These are phyloP conservation scores for Aphanocladium album DNA, from an alignment of 2,329 filamentous ascomycete genomes.

Conservation along the genomic window DNA sequence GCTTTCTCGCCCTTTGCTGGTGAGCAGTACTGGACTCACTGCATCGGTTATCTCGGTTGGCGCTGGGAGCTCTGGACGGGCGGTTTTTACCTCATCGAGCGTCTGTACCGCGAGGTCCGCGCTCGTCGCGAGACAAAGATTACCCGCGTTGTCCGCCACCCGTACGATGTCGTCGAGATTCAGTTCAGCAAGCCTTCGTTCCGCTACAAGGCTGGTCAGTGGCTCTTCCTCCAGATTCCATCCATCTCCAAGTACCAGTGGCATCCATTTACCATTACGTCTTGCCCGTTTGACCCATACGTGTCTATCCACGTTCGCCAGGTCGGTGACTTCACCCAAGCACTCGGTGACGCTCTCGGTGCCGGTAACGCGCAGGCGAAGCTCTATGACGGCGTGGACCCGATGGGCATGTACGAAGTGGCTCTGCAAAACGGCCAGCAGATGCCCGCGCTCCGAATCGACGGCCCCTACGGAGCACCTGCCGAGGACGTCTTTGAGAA, in stretches of 20 bases:
- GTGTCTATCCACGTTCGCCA: conserved; percentile 92
- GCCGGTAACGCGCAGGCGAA: conserved; percentile 82
- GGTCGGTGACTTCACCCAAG: conserved; percentile 90
- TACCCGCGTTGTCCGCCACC: conserved; percentile 89
- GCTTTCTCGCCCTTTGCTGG: conserved; percentile 82
- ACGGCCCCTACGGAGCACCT: conserved; percentile 93
- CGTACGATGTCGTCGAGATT: conserved; percentile 95
- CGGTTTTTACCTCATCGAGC: conserved; percentile 78
- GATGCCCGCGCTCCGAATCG: conserved; percentile 86
- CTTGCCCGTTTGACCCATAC: conserved; percentile 92
- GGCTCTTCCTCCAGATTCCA: conserved; percentile 93
- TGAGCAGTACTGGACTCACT: conserved; percentile 80
- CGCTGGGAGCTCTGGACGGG: conserved; percentile 90
- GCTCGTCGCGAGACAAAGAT: conserved; percentile 81
- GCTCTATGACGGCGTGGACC: conserved; percentile 85
- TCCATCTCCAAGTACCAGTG: conserved; percentile 85
- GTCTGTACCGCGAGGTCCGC: conserved; percentile 86
- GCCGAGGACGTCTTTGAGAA: conserved; percentile 97
- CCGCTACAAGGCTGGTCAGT: conserved; percentile 97
- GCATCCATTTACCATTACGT: conserved; percentile 99
- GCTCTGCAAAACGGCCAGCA: conserved; percentile 87
- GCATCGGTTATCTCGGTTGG: conserved; percentile 94
- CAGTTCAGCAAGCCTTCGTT: conserved; percentile 96
- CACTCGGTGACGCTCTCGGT: conserved; percentile 93
- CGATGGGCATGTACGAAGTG: conserved; percentile 96